phyloP scores from a whole-genome alignment of 225 moss, liverwort and hornwort genomes.

The Rhytidiadelphus loreus region DNA sequence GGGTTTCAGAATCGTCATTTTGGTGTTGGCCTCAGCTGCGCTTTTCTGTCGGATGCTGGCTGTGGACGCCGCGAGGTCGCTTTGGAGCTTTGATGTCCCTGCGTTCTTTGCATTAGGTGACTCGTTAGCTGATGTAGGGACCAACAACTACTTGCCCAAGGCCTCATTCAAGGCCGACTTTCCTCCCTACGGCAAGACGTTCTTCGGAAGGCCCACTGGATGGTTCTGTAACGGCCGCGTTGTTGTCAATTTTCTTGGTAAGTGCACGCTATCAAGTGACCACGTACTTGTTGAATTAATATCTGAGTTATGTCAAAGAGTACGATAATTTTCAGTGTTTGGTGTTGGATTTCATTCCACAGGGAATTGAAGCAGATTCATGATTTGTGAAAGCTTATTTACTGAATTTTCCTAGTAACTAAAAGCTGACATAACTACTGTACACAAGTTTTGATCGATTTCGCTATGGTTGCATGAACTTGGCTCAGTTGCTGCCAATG shows the following conservation, averaged over 20 bases:
- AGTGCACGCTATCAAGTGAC: not conserved
- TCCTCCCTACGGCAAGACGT: slow-evolving; percentile 14
- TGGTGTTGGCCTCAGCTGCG: not conserved
- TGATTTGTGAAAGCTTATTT: not conserved
- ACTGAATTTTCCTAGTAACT: not conserved
- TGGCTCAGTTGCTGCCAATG: not conserved
- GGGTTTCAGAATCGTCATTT: not conserved
- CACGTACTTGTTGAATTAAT: not conserved
- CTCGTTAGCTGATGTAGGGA: slow-evolving; percentile 18
- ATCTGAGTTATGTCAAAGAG: too few species aligned
- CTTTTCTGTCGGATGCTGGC: not conserved
- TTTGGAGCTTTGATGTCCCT: not conserved
- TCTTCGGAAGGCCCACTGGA: slow-evolving; percentile 17
- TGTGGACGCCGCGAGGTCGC: not conserved
- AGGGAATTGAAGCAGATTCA: not conserved
- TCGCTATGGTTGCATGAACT: not conserved
- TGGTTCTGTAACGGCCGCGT: slow-evolving; percentile 19
- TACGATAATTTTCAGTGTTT: too few species aligned
- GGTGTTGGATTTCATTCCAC: not conserved
- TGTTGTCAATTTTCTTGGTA: slow-evolving; percentile 10
- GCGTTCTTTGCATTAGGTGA: slow-evolving; percentile 12
- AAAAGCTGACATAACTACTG: too few species aligned
- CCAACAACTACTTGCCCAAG: slow-evolving; percentile 8
- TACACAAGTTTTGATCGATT: not conserved
- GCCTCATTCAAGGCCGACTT: slow-evolving; percentile 1